These are phyloP conservation scores for sweet orange (Citrus sinensis) DNA, from an alignment of 345 rosid species.

Conservation along the genomic window DVS_A1.0 CM039161.1:22286001-22286500, in stretches of 20 bases:
- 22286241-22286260: conserved; percentile 84
- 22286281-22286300: conserved; percentile 76
- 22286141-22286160: conserved; percentile 55
- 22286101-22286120: conserved; percentile 80
- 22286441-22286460: conserved; percentile 44
- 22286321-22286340: conserved; percentile 86
- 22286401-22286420: conserved; percentile 84
- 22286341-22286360: conserved; percentile 92
- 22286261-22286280: conserved; percentile 76
- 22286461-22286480: neutral
- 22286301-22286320: conserved; percentile 88
- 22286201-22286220: neutral
- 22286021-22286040: conserved; percentile 73
- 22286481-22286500: neutral
- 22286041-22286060: conserved; percentile 99
- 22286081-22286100: conserved; percentile 86
- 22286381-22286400: conserved; percentile 84
- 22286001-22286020: conserved; percentile 81
- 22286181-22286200: neutral
- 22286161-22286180: neutral
- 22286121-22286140: conserved; percentile 70
- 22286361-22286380: conserved; percentile 90
- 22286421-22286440: conserved; percentile 71
- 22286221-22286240: neutral
- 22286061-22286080: conserved; percentile 90